Evolutionary conservation across 2,329 filamentous ascomycete species (phyloP).

Genomic region (Plectosphaerella cucumerina): DNA sequence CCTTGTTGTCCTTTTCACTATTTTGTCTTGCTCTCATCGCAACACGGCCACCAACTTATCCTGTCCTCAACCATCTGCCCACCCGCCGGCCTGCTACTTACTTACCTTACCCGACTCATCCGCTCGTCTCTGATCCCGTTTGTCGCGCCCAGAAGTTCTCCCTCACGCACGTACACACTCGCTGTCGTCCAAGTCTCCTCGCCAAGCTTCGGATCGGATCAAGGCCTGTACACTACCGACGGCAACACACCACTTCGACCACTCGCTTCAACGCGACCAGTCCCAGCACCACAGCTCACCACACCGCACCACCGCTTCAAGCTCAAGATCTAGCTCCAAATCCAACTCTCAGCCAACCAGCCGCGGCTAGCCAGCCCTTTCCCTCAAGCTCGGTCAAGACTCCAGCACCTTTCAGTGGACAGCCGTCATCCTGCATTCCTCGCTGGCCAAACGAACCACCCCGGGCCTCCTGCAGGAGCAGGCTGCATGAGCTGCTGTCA

Average conservation of each 20-base stretch:
- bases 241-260: not conserved
- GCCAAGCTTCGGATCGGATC: too few species aligned
- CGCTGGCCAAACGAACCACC: not conserved
- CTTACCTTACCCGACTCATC: not conserved
- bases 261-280: not conserved
- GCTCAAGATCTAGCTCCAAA: too few species aligned
- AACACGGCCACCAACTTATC: too few species aligned
- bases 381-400: not conserved
- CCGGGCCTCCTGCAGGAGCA: slow-evolving; percentile 4
- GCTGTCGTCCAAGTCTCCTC: not conserved
- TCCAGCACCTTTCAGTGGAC: not conserved
- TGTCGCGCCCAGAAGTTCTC: not conserved
- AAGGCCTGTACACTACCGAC: too few species aligned
- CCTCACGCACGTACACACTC: not conserved
- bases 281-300: not conserved
- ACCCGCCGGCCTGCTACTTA: not conserved
- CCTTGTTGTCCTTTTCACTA: not conserved
- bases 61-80: not conserved
- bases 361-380: not conserved
- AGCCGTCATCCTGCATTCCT: not conserved
- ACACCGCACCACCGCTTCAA: not conserved
- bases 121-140: not conserved
- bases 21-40: not conserved
- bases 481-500: slow-evolving; percentile 4
- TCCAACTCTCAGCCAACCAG: not conserved